Evolutionary conservation across 2,329 filamentous ascomycete species (phyloP), one percentile per base, ranked within the genome.

Genomic region (Ilyonectria mors-panacis): DNA sequence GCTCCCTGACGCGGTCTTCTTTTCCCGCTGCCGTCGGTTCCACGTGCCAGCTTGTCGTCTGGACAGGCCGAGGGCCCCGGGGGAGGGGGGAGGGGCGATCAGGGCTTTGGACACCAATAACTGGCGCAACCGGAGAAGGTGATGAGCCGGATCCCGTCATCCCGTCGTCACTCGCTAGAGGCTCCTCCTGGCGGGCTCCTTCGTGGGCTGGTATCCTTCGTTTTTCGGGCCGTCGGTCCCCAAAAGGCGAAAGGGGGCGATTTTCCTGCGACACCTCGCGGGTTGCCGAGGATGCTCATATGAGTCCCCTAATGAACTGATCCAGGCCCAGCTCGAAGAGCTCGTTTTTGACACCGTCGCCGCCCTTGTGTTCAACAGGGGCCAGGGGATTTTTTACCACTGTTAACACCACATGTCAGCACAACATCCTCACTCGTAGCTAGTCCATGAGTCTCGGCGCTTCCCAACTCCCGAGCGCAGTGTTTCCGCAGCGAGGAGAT

Each of bases 321-420:
- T 96, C 93, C 63, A 97, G 79, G 0, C 89, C 91, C 69, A 92
- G 81, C 79, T 93, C 91, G 73, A 93, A 93, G 70, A 92, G 82
- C 79, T 93, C 91, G 75, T 92, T 92, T 74, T 86, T 88, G 66
- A 93, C 90, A n/a, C 91, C 91, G 28, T 87, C 88, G 63, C 91
- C 91, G 44, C 88, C 88, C 74, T 88, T 88, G 80, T 93, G 91
- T 78, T 93, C 91, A 55, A 91, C 88, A 2, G 91, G 90, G 4
- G 90, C 85, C 42, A 93, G 80, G 2, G 91, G 91, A 72, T 93
- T 93, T 81, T 93, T 93, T 73, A 92, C 89, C 47, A 93, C 91
- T 92, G 60, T 48, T 59, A 10, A 19, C 2, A 17, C 6, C n/a
- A 45, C 13, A 61, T 17, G 28, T 54, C 26, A 61, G 50, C 45